Conservation (phyloP, 305 asterid species). For the Fraxinus dipetala region DNA sequence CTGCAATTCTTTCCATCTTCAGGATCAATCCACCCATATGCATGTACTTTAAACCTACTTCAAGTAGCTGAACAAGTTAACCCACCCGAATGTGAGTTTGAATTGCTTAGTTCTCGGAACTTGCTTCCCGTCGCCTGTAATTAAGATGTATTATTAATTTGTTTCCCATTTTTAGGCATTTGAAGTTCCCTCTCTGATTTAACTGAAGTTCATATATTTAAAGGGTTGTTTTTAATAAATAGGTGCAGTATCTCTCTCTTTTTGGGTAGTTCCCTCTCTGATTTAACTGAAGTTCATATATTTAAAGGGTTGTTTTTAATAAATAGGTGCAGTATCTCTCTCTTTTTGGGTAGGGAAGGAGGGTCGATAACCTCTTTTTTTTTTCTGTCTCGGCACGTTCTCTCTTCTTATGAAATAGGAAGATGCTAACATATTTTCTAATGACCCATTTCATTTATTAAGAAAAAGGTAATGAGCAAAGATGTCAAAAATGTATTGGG, state of each 20-base stretch:
- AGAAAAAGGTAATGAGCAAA: not conserved
- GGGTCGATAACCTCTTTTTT: not conserved
- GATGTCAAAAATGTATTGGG: not conserved
- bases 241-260: not conserved
- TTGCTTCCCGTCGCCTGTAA: slow-evolving; percentile 15
- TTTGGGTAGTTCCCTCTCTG: not conserved
- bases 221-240: not conserved
- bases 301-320: not conserved
- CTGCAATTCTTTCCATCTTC: slow-evolving; percentile 87
- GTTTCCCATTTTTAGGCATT: not conserved
- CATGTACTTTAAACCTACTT: slow-evolving; percentile 81
- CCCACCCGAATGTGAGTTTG: not conserved
- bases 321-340: not conserved
- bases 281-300: not conserved
- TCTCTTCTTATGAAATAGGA: not conserved
- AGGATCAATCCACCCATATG: slow-evolving; percentile 89
- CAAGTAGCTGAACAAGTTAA: slow-evolving; percentile 37
- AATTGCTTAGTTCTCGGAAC: not conserved
- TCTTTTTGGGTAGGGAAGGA: not conserved
- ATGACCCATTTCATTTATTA: too few species aligned
- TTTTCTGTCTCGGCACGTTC: not conserved
- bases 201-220: not conserved
- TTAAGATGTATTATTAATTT: slow-evolving; percentile 10
- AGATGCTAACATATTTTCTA: not conserved
- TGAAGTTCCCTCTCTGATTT: not conserved